Evolutionary conservation across 1,284 basidiomycete species (phyloP), one percentile per base, ranked within the genome.

Genomic region (Fomitopsis palustris): DNA sequence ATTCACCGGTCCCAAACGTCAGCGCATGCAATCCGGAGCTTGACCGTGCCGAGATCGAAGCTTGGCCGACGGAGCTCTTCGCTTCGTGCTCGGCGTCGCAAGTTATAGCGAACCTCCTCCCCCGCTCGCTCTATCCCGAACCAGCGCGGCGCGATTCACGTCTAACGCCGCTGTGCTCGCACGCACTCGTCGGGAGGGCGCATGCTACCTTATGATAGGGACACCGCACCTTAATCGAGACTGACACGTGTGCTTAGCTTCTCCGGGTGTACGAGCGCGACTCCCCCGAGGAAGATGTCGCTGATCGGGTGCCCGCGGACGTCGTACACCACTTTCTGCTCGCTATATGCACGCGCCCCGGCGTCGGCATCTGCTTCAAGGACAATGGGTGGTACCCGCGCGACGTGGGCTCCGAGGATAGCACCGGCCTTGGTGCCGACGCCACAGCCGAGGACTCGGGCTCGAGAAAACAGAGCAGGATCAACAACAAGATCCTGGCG

Each of bases 351-450:
- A 90, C 92, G 0, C 85, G 85, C 27, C 92, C 92, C 0, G 93
- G 93, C 0, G 77, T 81, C 19, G 96, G 95, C 0, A 79, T 98
- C 23, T 97, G 95, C 70, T 98, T 96, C 74, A 83, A 79, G 52
- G 94, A 96, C 69, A 81, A 85, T 16, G 95, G 95, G 0, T 98
- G 95, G 95, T 98, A 97, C 68, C 87, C 87, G 2, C 84, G 92
- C 3, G 83, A 86, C 65, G 70, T 73, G 1, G 79, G 80, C 12
- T 69, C 67, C 0, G 57, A 72, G 53, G 68, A 70, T 17, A 61
- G 57, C 7, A 53, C 19, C 17, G 6, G 52, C 3, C 52, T 57
- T 4, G 76, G 79, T 4, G 69, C 65, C 1, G 52, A 66, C 54
- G 70, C 71, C 8, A 68, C 69, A n/a, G 68, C 64, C 2, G 69